A percentile compares a stretch with the other conserved stretches of the same genome.
These are phyloP conservation scores for Rhizodiscina lignyota DNA, from an alignment of 495 filamentous ascomycete species.

Conservation along the genomic window DNA sequence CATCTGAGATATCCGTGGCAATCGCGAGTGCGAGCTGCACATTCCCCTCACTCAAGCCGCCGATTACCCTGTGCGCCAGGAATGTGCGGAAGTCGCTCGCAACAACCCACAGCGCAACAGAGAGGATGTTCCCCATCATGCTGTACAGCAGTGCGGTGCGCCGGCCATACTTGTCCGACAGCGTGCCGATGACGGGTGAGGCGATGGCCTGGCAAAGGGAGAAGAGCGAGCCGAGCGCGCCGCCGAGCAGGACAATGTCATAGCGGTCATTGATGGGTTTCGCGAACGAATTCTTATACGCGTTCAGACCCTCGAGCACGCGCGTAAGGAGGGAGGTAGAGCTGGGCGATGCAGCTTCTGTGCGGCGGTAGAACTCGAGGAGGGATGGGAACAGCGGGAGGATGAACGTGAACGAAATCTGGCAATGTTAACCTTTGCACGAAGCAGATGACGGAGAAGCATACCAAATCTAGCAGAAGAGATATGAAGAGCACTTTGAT, in stretches of 20 bases:
- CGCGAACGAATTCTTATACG: slow-evolving; percentile 89
- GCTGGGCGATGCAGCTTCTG: slow-evolving; percentile 36
- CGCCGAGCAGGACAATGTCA: slow-evolving; percentile 91
- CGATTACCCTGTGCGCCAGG: slow-evolving; percentile 76
- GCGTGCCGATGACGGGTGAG: slow-evolving; percentile 73
- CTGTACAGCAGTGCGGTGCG: slow-evolving; percentile 75
- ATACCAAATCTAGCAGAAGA: slow-evolving; percentile 52
- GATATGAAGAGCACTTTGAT: slow-evolving; percentile 65
- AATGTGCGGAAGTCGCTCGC: slow-evolving; percentile 93
- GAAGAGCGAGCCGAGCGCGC: slow-evolving; percentile 85
- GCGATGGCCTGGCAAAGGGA: slow-evolving; percentile 86
- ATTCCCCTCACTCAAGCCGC: slow-evolving; percentile 90
- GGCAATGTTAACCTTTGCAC: neutral
- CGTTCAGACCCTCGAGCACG: slow-evolving; percentile 70
- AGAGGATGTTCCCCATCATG: slow-evolving; percentile 89
- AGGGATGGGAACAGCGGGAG: slow-evolving; percentile 89
- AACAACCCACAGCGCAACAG: slow-evolving; percentile 83
- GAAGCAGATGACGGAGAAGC: slow-evolving; percentile 4
- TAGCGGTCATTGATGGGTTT: slow-evolving; percentile 90
- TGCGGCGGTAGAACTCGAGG: slow-evolving; percentile 80
- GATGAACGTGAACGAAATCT: slow-evolving; percentile 94
- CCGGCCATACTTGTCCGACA: slow-evolving; percentile 82
- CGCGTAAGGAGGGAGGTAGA: slow-evolving; percentile 50
- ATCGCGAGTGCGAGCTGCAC: slow-evolving; percentile 94
- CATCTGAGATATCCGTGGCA: slow-evolving; percentile 85